Percentiles rank a stretch among this genome's conserved stretches.
phyloP scores from a whole-genome alignment of 345 rosid species.

The Arabidopsis arenosa region DNA sequence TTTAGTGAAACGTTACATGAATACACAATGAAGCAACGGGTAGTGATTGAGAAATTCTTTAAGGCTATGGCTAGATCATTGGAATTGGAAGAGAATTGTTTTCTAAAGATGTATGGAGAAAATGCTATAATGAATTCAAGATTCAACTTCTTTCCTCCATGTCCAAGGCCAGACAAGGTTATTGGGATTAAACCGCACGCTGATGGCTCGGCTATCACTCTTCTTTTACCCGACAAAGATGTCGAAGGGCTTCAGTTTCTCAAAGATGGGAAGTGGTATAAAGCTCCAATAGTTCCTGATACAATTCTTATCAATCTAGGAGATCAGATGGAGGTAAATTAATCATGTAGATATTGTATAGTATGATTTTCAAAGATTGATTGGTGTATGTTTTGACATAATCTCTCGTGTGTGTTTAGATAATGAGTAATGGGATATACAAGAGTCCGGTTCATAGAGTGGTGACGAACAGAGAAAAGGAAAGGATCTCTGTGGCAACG shows the following conservation, averaged over 20 bases:
- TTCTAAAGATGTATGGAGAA: conserved; percentile 55
- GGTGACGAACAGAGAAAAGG: conserved; percentile 53
- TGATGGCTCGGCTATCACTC: conserved; percentile 64
- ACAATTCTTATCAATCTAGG: conserved; percentile 60
- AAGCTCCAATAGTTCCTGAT: conserved; percentile 53
- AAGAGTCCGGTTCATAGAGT: conserved; percentile 61
- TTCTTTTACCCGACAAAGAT: conserved; percentile 58
- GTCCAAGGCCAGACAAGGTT: conserved; percentile 59
- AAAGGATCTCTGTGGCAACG: conserved; percentile 59
- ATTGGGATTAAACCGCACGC: conserved; percentile 64
- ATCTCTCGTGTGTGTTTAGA: conserved; percentile 35
- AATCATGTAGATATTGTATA: background rate
- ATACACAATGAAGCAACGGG: conserved; percentile 40
- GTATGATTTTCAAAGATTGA: background rate
- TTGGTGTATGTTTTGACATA: conserved; percentile 23
- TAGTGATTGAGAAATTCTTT: conserved; percentile 42
- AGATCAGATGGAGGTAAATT: conserved; percentile 56
- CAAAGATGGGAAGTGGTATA: conserved; percentile 58
- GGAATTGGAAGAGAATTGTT: conserved; percentile 53
- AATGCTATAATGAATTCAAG: conserved; percentile 48
- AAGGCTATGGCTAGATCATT: conserved; percentile 61
- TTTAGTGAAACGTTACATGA: conserved; percentile 49
- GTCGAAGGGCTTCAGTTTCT: conserved; percentile 58
- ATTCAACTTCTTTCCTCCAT: conserved; percentile 65
- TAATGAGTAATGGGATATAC: conserved; percentile 66